phyloP scores from a whole-genome alignment of 2,329 filamentous ascomycete genomes.

The Beauveria australis region DNA sequence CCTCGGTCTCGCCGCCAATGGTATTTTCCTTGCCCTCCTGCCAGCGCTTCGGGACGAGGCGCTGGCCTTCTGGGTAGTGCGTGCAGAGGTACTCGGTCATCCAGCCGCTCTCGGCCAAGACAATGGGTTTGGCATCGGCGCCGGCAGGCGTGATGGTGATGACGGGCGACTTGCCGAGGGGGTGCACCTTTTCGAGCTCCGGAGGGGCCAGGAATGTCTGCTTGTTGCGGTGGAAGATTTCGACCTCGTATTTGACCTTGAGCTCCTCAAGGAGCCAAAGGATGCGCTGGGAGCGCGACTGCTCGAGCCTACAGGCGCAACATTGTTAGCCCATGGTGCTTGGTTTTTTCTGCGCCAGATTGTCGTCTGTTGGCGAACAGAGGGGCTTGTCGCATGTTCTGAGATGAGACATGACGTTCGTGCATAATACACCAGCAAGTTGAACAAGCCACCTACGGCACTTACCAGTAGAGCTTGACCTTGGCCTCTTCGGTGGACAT shows the following conservation, averaged over 20 bases:
- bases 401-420: neutral
- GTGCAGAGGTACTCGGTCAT: constrained; percentile 79
- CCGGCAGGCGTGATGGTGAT: constrained; percentile 51
- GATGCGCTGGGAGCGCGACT: constrained; percentile 74
- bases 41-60: constrained; percentile 45
- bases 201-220: constrained; percentile 61
- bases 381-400: neutral
- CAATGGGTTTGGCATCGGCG: constrained; percentile 33
- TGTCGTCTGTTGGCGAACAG: neutral
- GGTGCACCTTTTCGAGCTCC: constrained; percentile 70
- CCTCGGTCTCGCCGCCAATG: constrained; percentile 52
- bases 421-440: neutral
- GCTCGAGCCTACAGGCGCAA: constrained; percentile 59
- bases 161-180: constrained; percentile 79
- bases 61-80: constrained; percentile 39
- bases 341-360: neutral
- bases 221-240: constrained; percentile 64
- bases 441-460: neutral
- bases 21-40: constrained; percentile 49
- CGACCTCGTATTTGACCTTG: constrained; percentile 67
- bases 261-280: constrained; percentile 83
- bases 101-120: constrained; percentile 73
- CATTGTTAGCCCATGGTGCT: neutral
- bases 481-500: constrained; percentile 32
- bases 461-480: constrained; percentile 57